These are phyloP conservation scores for Musa acuminata DNA, from an alignment of 176 grass and related monocot genomes.

Conservation along the genomic window DNA sequence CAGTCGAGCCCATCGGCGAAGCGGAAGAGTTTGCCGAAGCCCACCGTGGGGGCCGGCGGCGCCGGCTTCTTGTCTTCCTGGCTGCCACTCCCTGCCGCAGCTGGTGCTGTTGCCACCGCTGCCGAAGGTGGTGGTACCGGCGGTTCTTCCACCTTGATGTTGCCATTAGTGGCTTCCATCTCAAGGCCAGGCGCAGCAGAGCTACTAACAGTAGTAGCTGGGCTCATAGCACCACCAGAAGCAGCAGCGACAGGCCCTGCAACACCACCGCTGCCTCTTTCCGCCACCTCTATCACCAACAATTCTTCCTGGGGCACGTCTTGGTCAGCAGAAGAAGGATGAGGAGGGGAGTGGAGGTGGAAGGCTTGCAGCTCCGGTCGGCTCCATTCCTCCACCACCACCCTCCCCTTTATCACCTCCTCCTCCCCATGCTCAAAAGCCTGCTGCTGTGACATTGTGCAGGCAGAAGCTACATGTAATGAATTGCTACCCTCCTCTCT, in stretches of 20 bases:
- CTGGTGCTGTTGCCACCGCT: background rate
- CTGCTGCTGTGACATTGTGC: constrained; percentile 7
- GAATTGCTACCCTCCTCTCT: background rate
- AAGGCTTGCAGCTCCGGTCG: constrained; percentile 84
- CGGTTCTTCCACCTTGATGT: background rate
- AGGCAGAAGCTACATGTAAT: constrained; percentile 3
- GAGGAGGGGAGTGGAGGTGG: constrained; percentile 55
- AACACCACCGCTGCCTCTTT: background rate
- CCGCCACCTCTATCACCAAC: background rate
- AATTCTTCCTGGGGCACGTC: background rate
- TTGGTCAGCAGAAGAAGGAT: background rate
- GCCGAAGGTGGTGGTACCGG: background rate
- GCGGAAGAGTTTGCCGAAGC: constrained; percentile 66
- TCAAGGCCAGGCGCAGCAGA: background rate
- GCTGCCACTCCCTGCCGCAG: background rate
- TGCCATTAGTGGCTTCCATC: background rate
- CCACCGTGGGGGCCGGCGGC: constrained; percentile 1
- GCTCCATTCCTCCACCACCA: constrained; percentile 42
- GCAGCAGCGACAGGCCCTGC: background rate
- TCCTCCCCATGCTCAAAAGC: background rate
- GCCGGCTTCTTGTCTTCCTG: constrained; percentile 14
- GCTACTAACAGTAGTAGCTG: no score
- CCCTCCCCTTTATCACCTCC: constrained; percentile 6
- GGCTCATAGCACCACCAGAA: background rate
- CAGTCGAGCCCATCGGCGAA: constrained; percentile 74